phyloP scores from a whole-genome alignment of 345 rosid species.

The Dipteronia dyeriana region DNA sequence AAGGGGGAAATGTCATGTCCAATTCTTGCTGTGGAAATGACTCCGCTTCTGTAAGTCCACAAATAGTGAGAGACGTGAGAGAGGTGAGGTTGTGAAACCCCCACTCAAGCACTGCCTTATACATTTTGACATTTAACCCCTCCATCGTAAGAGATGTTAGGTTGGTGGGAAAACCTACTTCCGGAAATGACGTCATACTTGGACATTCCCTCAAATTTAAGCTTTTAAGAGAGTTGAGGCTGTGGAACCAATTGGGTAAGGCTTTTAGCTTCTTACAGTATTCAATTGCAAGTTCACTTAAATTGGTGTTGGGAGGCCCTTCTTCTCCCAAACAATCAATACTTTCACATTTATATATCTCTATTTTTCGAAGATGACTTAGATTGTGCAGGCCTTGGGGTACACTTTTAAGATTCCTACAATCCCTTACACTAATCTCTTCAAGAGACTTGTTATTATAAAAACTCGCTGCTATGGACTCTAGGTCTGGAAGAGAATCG shows the following conservation, averaged over 20 bases:
- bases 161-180: slow-evolving; percentile 20
- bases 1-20: slow-evolving; percentile 22
- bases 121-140: not conserved
- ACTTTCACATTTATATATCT: not conserved
- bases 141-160: slow-evolving; percentile 10
- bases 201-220: slow-evolving; percentile 10
- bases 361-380: not conserved
- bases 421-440: not conserved
- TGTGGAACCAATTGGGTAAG: not conserved
- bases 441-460: not conserved
- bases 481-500: too few species aligned
- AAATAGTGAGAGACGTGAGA: not conserved
- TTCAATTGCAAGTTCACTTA: not conserved
- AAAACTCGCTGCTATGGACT: not conserved
- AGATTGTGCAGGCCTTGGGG: not conserved
- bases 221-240: slow-evolving; percentile 14
- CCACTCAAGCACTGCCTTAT: slow-evolving; percentile 13
- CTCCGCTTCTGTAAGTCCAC: not conserved
- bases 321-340: not conserved
- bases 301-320: not conserved
- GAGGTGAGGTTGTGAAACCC: slow-evolving; percentile 24
- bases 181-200: slow-evolving; percentile 14
- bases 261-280: not conserved
- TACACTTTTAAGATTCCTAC: not conserved
- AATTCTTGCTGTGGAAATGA: not conserved